Percentiles rank a stretch among this genome's conserved stretches.
These are phyloP conservation scores for Purpureocillium lavendulum DNA, from an alignment of 2,329 filamentous ascomycete genomes.

Conservation along the genomic window DNA sequence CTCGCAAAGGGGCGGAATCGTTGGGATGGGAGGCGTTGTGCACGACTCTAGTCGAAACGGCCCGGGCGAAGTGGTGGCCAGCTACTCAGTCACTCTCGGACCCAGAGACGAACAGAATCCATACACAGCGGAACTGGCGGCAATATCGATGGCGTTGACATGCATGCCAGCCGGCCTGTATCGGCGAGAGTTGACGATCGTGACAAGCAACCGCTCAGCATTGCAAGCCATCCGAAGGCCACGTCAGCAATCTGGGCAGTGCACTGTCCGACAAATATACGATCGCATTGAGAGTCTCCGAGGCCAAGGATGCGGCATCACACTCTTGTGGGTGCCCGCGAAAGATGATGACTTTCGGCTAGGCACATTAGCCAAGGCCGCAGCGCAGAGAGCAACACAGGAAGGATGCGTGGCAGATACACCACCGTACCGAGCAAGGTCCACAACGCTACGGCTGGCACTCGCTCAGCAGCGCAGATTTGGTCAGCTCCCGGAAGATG, in stretches of 20 bases:
- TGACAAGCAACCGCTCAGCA: slow-evolving; percentile 5
- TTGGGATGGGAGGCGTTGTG: slow-evolving; percentile 3
- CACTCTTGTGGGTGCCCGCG: slow-evolving; percentile 2
- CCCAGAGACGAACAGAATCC: slow-evolving; percentile 7
- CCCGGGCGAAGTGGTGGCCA: slow-evolving; percentile 1
- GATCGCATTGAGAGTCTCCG: too few relatives aligned
- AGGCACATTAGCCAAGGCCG: background rate
- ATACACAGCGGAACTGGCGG: slow-evolving; percentile 8
- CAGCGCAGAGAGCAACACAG: background rate
- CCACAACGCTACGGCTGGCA: background rate
- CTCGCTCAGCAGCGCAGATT: background rate
- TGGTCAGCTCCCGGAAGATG: background rate
- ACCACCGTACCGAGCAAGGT: background rate
- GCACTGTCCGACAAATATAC: background rate
- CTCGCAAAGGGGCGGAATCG: slow-evolving; percentile 2
- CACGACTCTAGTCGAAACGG: background rate
- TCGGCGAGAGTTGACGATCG: slow-evolving; percentile 2
- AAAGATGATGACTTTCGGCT: background rate
- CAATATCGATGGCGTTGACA: slow-evolving; percentile 5
- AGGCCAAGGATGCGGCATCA: background rate
- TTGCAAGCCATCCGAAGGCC: slow-evolving; percentile 5
- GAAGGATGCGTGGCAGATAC: background rate
- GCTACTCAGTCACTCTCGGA: slow-evolving; percentile 6
- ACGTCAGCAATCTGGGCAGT: slow-evolving; percentile 5
- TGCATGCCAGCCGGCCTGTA: slow-evolving; percentile 3